Conservation (phyloP, 2,329 filamentous ascomycete species). For the Nemania sp. region DNA sequence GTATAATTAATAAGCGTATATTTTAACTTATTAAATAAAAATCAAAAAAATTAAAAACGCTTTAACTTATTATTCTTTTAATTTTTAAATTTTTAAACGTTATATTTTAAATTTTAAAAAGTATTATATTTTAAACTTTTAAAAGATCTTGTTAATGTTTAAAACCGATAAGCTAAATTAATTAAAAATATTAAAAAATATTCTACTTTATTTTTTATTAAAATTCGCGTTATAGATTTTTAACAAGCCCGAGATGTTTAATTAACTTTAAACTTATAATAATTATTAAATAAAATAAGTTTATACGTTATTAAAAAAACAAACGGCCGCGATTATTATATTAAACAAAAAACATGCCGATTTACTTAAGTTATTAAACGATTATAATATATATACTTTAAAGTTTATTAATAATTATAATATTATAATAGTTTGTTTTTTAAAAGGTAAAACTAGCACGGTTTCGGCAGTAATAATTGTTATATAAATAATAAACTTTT, state of each 20-base stretch:
- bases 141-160: too few relatives aligned
- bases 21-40: too few relatives aligned
- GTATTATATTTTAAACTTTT: too few relatives aligned
- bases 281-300: slow-evolving; percentile 9
- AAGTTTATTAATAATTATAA: slow-evolving; percentile 29
- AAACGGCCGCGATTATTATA: slow-evolving; percentile 3
- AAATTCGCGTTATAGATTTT: too few relatives aligned
- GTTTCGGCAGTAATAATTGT: slow-evolving; percentile 40
- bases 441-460: slow-evolving; percentile 38
- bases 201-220: too few relatives aligned
- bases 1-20: too few relatives aligned
- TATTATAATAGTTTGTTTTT: slow-evolving; percentile 31
- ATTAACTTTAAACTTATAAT: neutral
- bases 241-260: neutral
- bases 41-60: too few relatives aligned
- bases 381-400: slow-evolving; percentile 28
- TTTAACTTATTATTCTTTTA: too few relatives aligned
- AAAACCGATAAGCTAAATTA: too few relatives aligned
- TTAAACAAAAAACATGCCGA: neutral
- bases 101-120: too few relatives aligned
- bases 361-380: neutral
- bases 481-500: slow-evolving; percentile 37
- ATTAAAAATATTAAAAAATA: too few relatives aligned
- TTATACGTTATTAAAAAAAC: slow-evolving; percentile 1
- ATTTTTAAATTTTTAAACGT: too few relatives aligned